phyloP scores from a whole-genome alignment of 2,329 filamentous ascomycete genomes.

The Colletotrichum liriopes region DNA sequence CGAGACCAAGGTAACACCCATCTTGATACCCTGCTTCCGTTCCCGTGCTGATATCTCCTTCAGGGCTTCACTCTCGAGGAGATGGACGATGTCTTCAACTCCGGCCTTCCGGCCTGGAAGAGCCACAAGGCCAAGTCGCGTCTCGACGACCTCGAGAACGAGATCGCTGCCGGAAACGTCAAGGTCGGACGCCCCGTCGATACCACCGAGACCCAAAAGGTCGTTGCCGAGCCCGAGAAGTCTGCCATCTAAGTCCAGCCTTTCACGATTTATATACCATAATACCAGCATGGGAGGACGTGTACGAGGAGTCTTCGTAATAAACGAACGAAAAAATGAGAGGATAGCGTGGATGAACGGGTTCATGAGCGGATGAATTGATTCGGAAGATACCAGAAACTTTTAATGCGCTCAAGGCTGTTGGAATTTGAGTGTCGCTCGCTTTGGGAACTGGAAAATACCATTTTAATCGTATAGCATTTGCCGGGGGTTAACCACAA shows the following conservation, averaged over 20 bases:
- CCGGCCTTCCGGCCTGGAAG: slow-evolving; percentile 72
- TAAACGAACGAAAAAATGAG: neutral
- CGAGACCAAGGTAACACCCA: slow-evolving; percentile 67
- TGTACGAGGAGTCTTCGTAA: neutral
- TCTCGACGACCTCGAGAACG: slow-evolving; percentile 62
- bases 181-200: slow-evolving; percentile 50
- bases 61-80: slow-evolving; percentile 81
- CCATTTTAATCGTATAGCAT: neutral
- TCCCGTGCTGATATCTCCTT: neutral
- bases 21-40: neutral
- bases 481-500: too few species aligned
- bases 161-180: slow-evolving; percentile 64
- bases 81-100: slow-evolving; percentile 81
- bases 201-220: neutral
- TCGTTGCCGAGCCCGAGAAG: slow-evolving; percentile 22
- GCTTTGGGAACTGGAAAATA: neutral
- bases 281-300: neutral
- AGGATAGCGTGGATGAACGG: neutral
- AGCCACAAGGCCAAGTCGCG: slow-evolving; percentile 58
- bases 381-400: neutral
- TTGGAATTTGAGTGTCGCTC: neutral
- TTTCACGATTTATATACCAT: neutral
- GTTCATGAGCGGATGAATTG: neutral
- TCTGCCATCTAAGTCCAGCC: slow-evolving; percentile 7
- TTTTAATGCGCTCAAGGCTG: neutral